Evolutionary conservation across 2,329 filamentous ascomycete species (phyloP).

Genomic region (Ophiosphaerella narmari): DNA sequence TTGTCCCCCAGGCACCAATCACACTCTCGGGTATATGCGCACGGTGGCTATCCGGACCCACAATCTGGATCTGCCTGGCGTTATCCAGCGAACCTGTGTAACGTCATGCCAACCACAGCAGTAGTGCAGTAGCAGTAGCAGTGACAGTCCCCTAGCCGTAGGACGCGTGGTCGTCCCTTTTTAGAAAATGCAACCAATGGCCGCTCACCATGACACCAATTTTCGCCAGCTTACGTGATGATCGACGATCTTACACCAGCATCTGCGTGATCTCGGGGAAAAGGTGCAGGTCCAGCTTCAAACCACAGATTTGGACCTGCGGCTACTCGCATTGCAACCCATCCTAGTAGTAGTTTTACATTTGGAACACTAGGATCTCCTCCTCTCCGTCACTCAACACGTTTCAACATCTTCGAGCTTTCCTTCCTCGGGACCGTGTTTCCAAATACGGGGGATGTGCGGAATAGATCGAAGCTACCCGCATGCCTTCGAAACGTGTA

Average conservation of each 20-base stretch:
- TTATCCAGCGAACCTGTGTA: constrained; percentile 7
- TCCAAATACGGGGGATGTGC: not conserved
- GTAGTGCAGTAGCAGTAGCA: not conserved
- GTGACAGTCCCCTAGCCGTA: not conserved
- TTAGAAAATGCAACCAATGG: constrained; percentile 7
- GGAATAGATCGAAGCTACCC: not conserved
- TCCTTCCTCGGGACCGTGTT: not conserved
- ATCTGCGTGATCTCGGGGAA: constrained; percentile 14
- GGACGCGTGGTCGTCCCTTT: constrained; percentile 1
- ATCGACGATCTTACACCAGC: constrained; percentile 15
- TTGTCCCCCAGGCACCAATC: constrained; percentile 10
- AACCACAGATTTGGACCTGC: constrained; percentile 8
- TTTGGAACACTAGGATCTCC: too few relatives aligned
- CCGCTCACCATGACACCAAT: not conserved
- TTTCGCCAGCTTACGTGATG: not conserved
- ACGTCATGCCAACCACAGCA: not conserved
- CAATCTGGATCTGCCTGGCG: constrained; percentile 10
- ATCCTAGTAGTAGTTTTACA: too few relatives aligned
- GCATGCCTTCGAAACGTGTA: not conserved
- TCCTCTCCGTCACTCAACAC: too few relatives aligned
- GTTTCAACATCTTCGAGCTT: not conserved
- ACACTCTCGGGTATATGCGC: not conserved
- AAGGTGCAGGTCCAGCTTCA: not conserved
- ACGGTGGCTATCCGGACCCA: constrained; percentile 7
- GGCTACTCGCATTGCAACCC: not conserved